These are phyloP conservation scores for Aspergillus quadricinctus DNA, from an alignment of 2,329 filamentous ascomycete genomes.

Conservation along the genomic window DNA sequence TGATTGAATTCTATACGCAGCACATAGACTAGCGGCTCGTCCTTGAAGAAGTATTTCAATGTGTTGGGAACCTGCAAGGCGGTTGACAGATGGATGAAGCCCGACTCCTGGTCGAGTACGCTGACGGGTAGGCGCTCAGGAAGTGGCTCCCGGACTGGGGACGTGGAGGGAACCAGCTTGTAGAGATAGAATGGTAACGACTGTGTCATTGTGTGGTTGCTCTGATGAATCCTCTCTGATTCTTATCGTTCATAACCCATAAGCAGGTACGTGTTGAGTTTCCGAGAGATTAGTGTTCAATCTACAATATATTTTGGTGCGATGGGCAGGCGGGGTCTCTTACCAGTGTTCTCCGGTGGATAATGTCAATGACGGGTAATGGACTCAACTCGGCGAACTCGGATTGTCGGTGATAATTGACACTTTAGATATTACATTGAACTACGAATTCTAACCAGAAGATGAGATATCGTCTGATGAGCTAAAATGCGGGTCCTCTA, in stretches of 20 bases:
- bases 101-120: slow-evolving; percentile 31
- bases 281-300: not conserved
- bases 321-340: not conserved
- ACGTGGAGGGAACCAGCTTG: slow-evolving; percentile 35
- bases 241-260: not conserved
- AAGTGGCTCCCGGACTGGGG: slow-evolving; percentile 32
- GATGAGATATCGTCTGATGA: no score
- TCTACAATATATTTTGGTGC: not conserved
- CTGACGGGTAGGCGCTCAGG: slow-evolving; percentile 35
- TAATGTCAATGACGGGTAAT: not conserved
- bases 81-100: slow-evolving; percentile 38
- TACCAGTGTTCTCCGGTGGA: not conserved
- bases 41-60: slow-evolving; percentile 34
- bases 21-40: slow-evolving; percentile 35
- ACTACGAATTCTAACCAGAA: not conserved
- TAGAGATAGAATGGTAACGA: slow-evolving; percentile 32
- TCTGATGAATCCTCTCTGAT: not conserved
- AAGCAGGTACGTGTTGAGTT: not conserved
- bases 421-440: not conserved
- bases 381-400: not conserved
- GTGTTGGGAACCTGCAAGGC: slow-evolving; percentile 37
- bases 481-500: not conserved
- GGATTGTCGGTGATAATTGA: not conserved
- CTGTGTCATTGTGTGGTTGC: slow-evolving; percentile 14
- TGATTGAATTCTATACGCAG: slow-evolving; percentile 32